phyloP scores from a whole-genome alignment of 108 stramenopile genomes.

The Pinguiococcus pyrenoidosus region DNA sequence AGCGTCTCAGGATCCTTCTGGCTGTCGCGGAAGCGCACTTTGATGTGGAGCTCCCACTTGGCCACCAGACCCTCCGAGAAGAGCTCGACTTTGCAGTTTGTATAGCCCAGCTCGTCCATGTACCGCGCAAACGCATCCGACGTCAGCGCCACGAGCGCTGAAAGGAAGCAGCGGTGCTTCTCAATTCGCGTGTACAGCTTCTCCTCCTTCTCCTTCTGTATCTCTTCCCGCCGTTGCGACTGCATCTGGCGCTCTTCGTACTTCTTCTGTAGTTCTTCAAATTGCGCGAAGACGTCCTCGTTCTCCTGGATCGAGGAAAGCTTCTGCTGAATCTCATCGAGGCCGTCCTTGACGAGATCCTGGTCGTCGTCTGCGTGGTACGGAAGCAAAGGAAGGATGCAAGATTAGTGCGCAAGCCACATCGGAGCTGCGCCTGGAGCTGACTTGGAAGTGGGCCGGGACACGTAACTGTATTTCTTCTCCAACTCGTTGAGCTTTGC shows the following conservation, averaged over 20 bases:
- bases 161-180: too few species aligned
- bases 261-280: conserved; percentile 8
- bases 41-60: conserved; percentile 62
- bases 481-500: conserved; percentile 3
- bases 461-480: conserved; percentile 17
- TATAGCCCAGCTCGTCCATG: conserved; percentile 70
- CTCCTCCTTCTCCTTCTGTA: neutral
- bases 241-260: conserved; percentile 1
- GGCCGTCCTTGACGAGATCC: conserved; percentile 38
- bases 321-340: conserved; percentile 49
- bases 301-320: conserved; percentile 47
- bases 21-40: conserved; percentile 64
- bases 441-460: too few species aligned
- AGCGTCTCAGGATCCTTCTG: conserved; percentile 41
- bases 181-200: conserved; percentile 9
- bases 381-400: too few species aligned
- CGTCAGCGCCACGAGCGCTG: too few species aligned
- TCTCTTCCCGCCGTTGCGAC: too few species aligned
- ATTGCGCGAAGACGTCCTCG: conserved; percentile 44
- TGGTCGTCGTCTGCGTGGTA: too few species aligned
- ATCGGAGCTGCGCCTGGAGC: too few species aligned
- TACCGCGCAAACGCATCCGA: conserved; percentile 46
- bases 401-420: too few species aligned
- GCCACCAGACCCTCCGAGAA: conserved; percentile 14
- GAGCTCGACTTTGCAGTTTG: conserved; percentile 36